Percentiles rank a stretch among this genome's conserved stretches.
phyloP scores from a whole-genome alignment of 371 early-diverging fungal genomes.

The Capillidium rhysosporum region DNA sequence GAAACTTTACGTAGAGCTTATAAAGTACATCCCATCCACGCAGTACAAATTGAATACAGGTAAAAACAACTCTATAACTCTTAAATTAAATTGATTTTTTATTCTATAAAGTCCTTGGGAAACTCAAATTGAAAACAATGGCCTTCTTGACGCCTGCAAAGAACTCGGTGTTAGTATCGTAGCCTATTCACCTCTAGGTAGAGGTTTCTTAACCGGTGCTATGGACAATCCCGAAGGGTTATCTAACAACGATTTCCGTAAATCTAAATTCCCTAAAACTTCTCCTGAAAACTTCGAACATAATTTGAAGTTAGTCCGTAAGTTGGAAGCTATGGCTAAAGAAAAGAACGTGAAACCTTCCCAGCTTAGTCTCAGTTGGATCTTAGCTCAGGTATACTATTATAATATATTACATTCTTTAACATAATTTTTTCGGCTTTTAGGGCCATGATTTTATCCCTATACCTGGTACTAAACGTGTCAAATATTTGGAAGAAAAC shows the following conservation, averaged over 20 bases:
- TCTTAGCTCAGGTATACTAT: conserved; percentile 16
- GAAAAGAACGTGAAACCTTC: conserved; percentile 18
- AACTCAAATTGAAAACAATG: conserved; percentile 1
- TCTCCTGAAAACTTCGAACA: conserved; percentile 21
- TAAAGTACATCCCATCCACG: conserved; percentile 35
- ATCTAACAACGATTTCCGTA: conserved; percentile 21
- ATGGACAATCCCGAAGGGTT: conserved; percentile 16
- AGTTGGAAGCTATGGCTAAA: conserved; percentile 19
- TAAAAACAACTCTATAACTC: neutral
- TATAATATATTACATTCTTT: neutral
- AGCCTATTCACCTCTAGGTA: conserved; percentile 16
- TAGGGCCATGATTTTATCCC: conserved; percentile 14
- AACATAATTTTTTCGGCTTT: neutral
- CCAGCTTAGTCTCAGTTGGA: conserved; percentile 34
- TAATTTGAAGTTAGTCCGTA: conserved; percentile 29
- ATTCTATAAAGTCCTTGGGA: neutral
- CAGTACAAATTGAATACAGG: conserved; percentile 3
- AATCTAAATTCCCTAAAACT: conserved; percentile 20
- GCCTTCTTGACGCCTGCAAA: conserved; percentile 13
- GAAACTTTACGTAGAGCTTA: conserved; percentile 28
- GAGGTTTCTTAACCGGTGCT: conserved; percentile 31
- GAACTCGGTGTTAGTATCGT: conserved; percentile 37
- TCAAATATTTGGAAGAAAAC: conserved; percentile 30
- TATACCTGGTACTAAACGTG: conserved; percentile 15
- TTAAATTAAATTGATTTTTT: neutral